Base-by-base conservation (phyloP, 257 asterid species). In the Lantana camara region DNA sequence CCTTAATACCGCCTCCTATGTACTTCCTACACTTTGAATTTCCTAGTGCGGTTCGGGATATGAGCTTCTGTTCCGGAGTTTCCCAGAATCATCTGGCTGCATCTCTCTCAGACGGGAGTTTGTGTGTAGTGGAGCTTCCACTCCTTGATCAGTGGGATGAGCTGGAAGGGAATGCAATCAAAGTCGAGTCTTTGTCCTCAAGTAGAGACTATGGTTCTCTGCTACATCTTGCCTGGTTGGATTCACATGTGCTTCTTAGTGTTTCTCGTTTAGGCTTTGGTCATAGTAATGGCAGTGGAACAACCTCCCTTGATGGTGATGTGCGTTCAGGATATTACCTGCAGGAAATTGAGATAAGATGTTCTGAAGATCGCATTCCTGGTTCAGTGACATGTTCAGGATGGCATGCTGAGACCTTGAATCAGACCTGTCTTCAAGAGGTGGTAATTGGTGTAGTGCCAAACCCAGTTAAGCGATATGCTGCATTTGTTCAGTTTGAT, bases 1-100 rank as follows among this genome's bases (percentile, higher is more conserved):
- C 95, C 71, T 75, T 94, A 82, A 88, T 88, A 16, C 99, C 99
- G 19, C 96, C 97, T 56, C 99, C 99, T 51, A 80, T 90, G 96
- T 83, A 73, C 71, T 85, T 82, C 60, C 79, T 88, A 46, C 69
- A 68, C 68, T 80, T 94, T 12, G 86, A 80, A 56, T 84, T 94
- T 81, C 88, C 90, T 55, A 59, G 77, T 56, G 79, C 84, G n/a
- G 76, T 94, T 77, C 85, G 73, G 55, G 83, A 80, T 73, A 46
- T 87, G 63, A 57, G 84, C 38, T 74, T 80, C 57, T 78, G 51
- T 65, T 70, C 83, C 37, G 77, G 38, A 67, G 52, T 70, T 27
- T 75, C 89, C 34, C 77, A 77, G 63, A 81, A 77, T 72, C 84
- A 63, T 67, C 75, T 94, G 67, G 99, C 95, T 71, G 88, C 85